Evolutionary conservation across 1,284 basidiomycete genomes (phyloP).

Genomic region (Ustilago shanxiensis): DNA sequence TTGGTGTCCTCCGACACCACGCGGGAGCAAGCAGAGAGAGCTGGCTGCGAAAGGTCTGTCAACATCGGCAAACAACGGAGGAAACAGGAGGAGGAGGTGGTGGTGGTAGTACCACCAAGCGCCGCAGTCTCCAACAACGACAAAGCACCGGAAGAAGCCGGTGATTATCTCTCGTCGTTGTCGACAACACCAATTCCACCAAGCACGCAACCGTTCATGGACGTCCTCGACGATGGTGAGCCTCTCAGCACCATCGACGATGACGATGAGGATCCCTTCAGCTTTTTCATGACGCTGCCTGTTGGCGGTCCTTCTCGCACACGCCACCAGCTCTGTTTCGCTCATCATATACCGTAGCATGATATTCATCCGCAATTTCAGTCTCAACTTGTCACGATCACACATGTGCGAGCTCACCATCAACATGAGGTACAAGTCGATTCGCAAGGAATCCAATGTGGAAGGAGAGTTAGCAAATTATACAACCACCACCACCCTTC

Average conservation of each 20-base stretch:
- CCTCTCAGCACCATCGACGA: constrained; percentile 13
- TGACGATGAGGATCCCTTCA: neutral
- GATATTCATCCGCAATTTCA: neutral
- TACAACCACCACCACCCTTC: neutral
- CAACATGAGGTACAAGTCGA: too few species aligned
- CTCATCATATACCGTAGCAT: constrained; percentile 9
- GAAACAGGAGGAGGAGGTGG: constrained; percentile 9
- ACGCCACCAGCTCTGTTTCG: neutral
- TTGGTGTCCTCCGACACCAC: constrained; percentile 12
- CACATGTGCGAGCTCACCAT: neutral
- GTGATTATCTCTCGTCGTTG: neutral
- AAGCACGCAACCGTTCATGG: neutral
- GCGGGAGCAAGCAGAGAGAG: constrained; percentile 11
- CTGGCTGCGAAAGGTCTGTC: constrained; percentile 12
- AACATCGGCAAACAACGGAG: too few species aligned
- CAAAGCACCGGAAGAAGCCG: constrained; percentile 1
- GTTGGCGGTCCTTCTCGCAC: too few species aligned
- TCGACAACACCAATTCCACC: neutral
- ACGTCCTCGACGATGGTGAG: constrained; percentile 6
- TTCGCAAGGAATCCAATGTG: too few species aligned
- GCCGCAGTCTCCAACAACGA: neutral
- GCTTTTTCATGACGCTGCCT: constrained; percentile 9
- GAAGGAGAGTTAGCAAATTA: constrained; percentile 14
- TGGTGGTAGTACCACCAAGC: constrained; percentile 2
- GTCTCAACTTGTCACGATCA: neutral